Evolutionary conservation across 2,329 filamentous ascomycete genomes (phyloP).

Genomic region (Teratosphaeria destructans): DNA sequence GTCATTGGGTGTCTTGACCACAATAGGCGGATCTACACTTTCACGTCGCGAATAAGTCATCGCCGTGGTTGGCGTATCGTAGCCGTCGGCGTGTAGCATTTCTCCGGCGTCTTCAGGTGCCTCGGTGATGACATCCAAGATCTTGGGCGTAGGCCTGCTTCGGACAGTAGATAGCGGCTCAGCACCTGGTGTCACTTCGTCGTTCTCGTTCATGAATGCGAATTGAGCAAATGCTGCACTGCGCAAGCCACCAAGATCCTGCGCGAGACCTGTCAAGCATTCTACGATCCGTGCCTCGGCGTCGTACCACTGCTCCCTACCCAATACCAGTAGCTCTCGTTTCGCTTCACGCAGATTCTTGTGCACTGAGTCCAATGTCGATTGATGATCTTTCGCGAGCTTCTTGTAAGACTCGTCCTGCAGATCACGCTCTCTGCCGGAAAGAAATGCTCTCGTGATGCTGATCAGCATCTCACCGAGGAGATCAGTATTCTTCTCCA

Average conservation of each 20-base stretch:
- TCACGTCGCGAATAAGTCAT: constrained; percentile 1
- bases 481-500: constrained; percentile 62
- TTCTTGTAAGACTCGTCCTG: constrained; percentile 54
- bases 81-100: background rate
- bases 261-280: constrained; percentile 73
- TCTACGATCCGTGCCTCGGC: constrained; percentile 67
- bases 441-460: constrained; percentile 75
- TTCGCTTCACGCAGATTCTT: constrained; percentile 77
- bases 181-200: background rate
- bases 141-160: background rate
- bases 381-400: constrained; percentile 49
- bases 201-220: constrained; percentile 59
- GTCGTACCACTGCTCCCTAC: constrained; percentile 66
- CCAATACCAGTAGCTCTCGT: constrained; percentile 75
- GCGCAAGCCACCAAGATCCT: constrained; percentile 80
- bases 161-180: background rate
- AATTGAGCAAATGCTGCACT: constrained; percentile 89
- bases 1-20: constrained; percentile 47
- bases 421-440: constrained; percentile 69
- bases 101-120: background rate
- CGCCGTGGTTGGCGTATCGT: background rate
- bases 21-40: constrained; percentile 1
- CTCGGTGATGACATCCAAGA: constrained; percentile 8
- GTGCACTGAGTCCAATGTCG: constrained; percentile 58
- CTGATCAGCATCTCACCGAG: constrained; percentile 72